Conservation (phyloP, 306 rosid genomes). For the Cicer yamashitae region DNA sequence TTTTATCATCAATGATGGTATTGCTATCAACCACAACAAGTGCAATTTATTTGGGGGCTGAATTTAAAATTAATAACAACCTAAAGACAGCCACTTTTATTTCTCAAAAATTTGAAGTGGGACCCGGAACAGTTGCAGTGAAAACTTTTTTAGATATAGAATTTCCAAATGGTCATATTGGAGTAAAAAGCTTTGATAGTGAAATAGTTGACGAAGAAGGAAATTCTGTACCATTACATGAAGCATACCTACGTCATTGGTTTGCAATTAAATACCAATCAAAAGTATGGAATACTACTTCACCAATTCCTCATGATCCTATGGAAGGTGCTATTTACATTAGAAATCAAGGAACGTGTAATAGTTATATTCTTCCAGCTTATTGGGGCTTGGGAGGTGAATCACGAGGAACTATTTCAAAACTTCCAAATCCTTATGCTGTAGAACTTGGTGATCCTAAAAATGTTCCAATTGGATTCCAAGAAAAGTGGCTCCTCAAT, state of each 20-base stretch:
- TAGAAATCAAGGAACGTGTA: slow-evolving; percentile 8
- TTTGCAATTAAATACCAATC: too few relatives aligned
- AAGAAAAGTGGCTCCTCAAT: too few relatives aligned
- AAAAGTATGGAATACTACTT: too few relatives aligned
- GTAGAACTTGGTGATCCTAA: too few relatives aligned
- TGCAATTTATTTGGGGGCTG: not conserved
- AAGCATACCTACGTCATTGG: too few relatives aligned
- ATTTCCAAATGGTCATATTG: too few relatives aligned
- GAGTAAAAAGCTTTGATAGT: too few relatives aligned
- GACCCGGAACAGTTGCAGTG: not conserved
- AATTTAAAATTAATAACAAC: not conserved
- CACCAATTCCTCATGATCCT: not conserved
- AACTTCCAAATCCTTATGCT: slow-evolving; percentile 1
- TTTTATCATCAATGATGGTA: not conserved
- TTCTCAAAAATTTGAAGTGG: not conserved
- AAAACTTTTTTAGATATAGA: too few relatives aligned
- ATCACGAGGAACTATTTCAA: not conserved
- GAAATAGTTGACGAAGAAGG: too few relatives aligned
- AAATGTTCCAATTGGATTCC: too few relatives aligned
- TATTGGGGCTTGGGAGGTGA: slow-evolving; percentile 15
- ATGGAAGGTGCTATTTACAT: not conserved
- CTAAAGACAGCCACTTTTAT: slow-evolving; percentile 21
- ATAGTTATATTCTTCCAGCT: not conserved
- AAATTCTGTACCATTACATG: too few relatives aligned
- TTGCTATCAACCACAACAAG: not conserved